phyloP scores from a whole-genome alignment of 805 yeast species.

The Kurtzmaniella fragi region DNA sequence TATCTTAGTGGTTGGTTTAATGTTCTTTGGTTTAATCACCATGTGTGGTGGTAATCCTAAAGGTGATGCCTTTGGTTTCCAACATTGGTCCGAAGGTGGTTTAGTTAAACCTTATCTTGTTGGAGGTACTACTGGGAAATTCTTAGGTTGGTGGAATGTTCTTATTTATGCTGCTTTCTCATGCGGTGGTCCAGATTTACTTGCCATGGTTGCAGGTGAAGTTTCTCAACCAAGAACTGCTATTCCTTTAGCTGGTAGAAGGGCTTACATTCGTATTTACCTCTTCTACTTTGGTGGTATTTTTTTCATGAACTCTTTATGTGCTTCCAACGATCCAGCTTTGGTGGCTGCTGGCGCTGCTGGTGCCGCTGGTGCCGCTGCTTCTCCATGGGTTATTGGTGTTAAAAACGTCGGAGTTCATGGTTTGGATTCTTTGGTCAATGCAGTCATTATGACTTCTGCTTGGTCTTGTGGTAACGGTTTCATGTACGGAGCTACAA shows the following conservation, averaged over 20 bases:
- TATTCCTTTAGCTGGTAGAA: constrained; percentile 29
- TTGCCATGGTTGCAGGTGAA: constrained; percentile 35
- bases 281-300: constrained; percentile 34
- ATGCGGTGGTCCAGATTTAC: constrained; percentile 33
- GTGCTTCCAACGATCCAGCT: constrained; percentile 29
- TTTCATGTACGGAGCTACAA: constrained; percentile 29
- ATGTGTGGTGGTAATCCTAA: constrained; percentile 38
- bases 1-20: constrained; percentile 26
- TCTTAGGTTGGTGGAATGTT: constrained; percentile 30
- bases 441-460: constrained; percentile 27
- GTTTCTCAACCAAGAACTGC: constrained; percentile 36
- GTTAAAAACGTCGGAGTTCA: constrained; percentile 27
- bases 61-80: constrained; percentile 28
- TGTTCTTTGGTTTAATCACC: constrained; percentile 26
- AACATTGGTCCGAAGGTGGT: constrained; percentile 31
- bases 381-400: constrained; percentile 36
- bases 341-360: constrained; percentile 17
- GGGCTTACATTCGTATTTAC: constrained; percentile 30
- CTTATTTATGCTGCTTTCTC: constrained; percentile 30
- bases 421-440: constrained; percentile 31
- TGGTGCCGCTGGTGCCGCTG: constrained; percentile 34
- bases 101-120: constrained; percentile 22
- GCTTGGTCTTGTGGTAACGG: constrained; percentile 37
- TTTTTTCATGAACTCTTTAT: constrained; percentile 30
- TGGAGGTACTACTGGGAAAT: constrained; percentile 25